Conservation (phyloP, 352 stramenopile genomes). For the Globisporangium barbulae region DNA sequence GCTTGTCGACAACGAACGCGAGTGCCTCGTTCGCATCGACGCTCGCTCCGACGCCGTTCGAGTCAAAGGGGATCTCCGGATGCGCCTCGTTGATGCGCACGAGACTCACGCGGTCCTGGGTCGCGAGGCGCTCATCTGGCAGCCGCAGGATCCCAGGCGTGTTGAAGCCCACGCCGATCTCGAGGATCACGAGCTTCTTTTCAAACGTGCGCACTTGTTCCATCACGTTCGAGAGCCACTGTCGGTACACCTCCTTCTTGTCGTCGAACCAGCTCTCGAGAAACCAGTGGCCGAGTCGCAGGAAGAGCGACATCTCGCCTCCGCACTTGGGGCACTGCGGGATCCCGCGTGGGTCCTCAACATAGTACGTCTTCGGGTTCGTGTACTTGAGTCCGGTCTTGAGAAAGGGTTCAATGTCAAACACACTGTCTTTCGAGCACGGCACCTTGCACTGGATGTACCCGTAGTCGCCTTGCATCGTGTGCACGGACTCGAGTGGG, state of each 20-base stretch:
- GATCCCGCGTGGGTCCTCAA: conserved; percentile 46
- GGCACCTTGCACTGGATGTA: conserved; percentile 48
- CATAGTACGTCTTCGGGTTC: conserved; percentile 48
- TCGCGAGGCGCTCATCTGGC: conserved; percentile 49
- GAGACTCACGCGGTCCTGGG: conserved; percentile 38
- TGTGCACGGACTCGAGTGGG: conserved; percentile 42
- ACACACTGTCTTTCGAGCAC: conserved; percentile 48
- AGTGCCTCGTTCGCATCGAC: conserved; percentile 47
- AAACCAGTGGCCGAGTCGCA: conserved; percentile 50
- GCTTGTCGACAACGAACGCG: conserved; percentile 23
- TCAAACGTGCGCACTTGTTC: conserved; percentile 26
- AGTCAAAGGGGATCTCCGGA: conserved; percentile 48
- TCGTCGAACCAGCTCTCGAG: conserved; percentile 38
- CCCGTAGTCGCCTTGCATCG: conserved; percentile 64
- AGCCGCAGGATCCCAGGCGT: conserved; percentile 58
- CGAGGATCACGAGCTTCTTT: conserved; percentile 68
- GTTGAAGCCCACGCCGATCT: conserved; percentile 72
- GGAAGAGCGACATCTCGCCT: conserved; percentile 46
- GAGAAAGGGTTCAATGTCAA: conserved; percentile 49
- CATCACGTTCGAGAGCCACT: conserved; percentile 34
- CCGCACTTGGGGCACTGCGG: conserved; percentile 49
- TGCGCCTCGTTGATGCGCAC: conserved; percentile 59
- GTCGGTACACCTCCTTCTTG: conserved; percentile 33
- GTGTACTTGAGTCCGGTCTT: conserved; percentile 45
- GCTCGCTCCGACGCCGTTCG: conserved; percentile 40